Evolutionary conservation across 768 basidiomycete species (phyloP).

Genomic region (Xanthoconium stramineum): DNA sequence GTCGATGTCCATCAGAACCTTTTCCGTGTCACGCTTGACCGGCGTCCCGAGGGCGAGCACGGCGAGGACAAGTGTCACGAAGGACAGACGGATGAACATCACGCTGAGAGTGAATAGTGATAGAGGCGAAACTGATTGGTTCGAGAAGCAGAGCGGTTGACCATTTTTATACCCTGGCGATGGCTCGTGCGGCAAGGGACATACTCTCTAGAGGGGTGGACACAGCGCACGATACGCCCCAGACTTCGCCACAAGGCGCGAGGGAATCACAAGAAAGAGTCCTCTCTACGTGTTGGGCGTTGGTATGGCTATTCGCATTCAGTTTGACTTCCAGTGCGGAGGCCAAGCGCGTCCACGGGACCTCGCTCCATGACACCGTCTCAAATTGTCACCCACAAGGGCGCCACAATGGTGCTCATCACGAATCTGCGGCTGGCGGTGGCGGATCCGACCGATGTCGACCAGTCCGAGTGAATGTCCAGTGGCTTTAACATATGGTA

Average conservation of each 20-base stretch:
- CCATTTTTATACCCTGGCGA: conserved; percentile 2
- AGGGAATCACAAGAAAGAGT: background rate
- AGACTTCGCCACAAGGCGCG: background rate
- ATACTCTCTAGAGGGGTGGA: background rate
- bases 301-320: background rate
- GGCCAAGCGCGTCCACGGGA: background rate
- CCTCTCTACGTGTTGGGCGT: background rate
- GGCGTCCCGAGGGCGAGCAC: conserved; percentile 9
- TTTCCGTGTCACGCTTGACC: background rate
- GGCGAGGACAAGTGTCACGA: conserved; percentile 11
- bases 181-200: background rate
- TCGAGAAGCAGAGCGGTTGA: background rate
- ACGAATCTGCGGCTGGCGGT: too few species aligned
- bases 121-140: background rate
- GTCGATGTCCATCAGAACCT: background rate
- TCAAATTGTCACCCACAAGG: too few species aligned
- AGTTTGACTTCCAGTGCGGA: background rate
- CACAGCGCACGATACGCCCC: background rate
- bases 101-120: background rate
- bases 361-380: too few species aligned
- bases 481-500: background rate
- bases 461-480: too few species aligned
- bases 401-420: background rate
- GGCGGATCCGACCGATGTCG: background rate
- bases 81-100: conserved; percentile 13